Percentiles rank a stretch among this genome's conserved stretches.
Evolutionary conservation across 805 yeast genomes (phyloP).

Genomic region (Scheffersomyces ergatensis): DNA sequence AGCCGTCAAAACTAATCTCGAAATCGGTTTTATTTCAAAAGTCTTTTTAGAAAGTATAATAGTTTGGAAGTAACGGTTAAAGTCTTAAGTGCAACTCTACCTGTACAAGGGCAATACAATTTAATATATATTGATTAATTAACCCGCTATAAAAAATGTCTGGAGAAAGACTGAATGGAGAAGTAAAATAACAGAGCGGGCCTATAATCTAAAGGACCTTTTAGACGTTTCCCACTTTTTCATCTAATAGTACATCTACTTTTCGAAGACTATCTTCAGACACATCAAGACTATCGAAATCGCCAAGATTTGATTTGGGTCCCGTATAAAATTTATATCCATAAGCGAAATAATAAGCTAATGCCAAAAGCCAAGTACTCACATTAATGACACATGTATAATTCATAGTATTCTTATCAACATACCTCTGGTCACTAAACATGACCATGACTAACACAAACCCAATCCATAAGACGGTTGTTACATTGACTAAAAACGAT

Average conservation of each 20-base stretch:
- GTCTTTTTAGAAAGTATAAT: too few relatives aligned
- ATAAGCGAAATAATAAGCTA: conserved; percentile 46
- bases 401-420: conserved; percentile 51
- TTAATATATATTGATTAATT: too few relatives aligned
- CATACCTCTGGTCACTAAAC: conserved; percentile 50
- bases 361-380: conserved; percentile 53
- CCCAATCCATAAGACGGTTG: conserved; percentile 44
- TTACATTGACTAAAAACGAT: conserved; percentile 43
- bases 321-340: conserved; percentile 55
- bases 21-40: too few relatives aligned
- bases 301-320: conserved; percentile 30
- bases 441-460: conserved; percentile 54
- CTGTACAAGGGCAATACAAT: too few relatives aligned
- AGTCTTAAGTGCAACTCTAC: too few relatives aligned
- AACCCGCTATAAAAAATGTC: too few relatives aligned
- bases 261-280: neutral
- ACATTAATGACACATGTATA: conserved; percentile 62
- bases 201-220: too few relatives aligned
- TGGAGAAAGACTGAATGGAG: too few relatives aligned
- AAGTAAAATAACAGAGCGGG: too few relatives aligned
- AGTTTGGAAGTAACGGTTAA: too few relatives aligned
- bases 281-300: neutral
- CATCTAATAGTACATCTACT: neutral
- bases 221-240: neutral
- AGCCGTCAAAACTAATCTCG: too few relatives aligned